Evolutionary conservation across 140 eudicot species (phyloP), one percentile per base, ranked within the genome.

Genomic region (Cichorium intybus): DNA sequence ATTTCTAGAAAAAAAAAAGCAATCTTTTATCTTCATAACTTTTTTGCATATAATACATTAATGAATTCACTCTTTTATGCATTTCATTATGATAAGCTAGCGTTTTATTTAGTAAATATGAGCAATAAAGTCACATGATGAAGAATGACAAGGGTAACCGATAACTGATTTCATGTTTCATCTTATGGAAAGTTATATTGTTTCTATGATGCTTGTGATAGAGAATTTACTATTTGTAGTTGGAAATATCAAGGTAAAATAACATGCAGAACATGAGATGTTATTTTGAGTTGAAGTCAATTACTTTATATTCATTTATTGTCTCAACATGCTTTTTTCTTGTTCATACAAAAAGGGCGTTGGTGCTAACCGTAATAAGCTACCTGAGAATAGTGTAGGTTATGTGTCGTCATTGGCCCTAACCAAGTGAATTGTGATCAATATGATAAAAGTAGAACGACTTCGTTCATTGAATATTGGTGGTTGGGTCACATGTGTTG

Each of bases 401-500:
- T 26, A 43, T 24, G 56, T 11, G 39, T 46, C 27, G 10, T 26
- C 18, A 39, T 50, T 8, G 7, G 16, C 15, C 12, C 5, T 27
- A 27, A 64, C 14, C 22, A 16, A 18, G 7, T 15, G 18, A 14
- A 51, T 4, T 35, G 14, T 33, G 60, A 49, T 23, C 10, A 60
- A 62, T 3, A 52, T 10, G 56, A 50, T 67, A 9, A 22, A 16
- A 50, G 39, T n/a, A 17, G 64, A 54, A 24, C 41, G 27, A 23
- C 41, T 24, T 53, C 4, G 7, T 11, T 12, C 58, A 53, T 72
- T 72, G 29, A 71, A 39, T 71, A 50, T 34, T 28, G 62, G 70
- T 62, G 16, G 77, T 71, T 71, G 77, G 54, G 47, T 61, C 70
- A 62, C 77, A 71, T 71, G 77, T 61, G 45, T 50, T 52, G 41